A percentile compares a stretch with the other conserved stretches of the same genome.
These are phyloP conservation scores for Paecilomyces niveus DNA, from an alignment of 2,329 filamentous ascomycete species.

Conservation along the genomic window DNA sequence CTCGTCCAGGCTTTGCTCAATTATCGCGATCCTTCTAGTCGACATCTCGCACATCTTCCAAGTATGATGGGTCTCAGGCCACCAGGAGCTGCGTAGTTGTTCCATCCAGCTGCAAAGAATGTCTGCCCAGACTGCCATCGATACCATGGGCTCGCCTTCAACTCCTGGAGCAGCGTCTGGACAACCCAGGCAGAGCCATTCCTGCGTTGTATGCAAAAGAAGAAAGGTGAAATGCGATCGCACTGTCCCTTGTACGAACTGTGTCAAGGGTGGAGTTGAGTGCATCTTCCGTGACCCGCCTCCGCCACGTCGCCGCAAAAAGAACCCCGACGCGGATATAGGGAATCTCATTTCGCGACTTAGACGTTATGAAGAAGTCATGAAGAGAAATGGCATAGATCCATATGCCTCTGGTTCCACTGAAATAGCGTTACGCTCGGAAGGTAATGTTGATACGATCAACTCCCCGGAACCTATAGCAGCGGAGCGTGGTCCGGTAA, in stretches of 20 bases:
- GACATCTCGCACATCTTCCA: not conserved
- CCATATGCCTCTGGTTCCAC: not conserved
- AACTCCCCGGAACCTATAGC: not conserved
- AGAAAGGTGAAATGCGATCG: conserved; percentile 10
- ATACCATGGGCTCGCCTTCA: not conserved
- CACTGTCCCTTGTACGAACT: conserved; percentile 4
- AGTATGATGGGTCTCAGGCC: not conserved
- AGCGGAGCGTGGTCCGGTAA: not conserved
- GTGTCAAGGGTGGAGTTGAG: conserved; percentile 5
- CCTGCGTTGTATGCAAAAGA: conserved; percentile 7
- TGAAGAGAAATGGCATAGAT: not conserved
- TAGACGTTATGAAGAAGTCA: conserved; percentile 5
- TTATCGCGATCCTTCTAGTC: not conserved
- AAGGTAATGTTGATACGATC: not conserved
- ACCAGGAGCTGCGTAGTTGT: not conserved
- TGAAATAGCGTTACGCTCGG: not conserved
- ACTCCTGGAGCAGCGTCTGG: not conserved
- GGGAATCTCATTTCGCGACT: conserved; percentile 3
- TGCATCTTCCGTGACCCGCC: conserved; percentile 7
- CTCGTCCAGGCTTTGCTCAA: not conserved
- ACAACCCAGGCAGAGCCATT: conserved; percentile 2
- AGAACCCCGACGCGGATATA: conserved; percentile 3
- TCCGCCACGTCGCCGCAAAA: conserved; percentile 6
- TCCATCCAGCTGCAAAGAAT: not conserved
- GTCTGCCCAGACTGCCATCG: not conserved